These are phyloP conservation scores for Phyllachora maydis DNA, from an alignment of 2,329 filamentous ascomycete genomes.

Conservation along the genomic window DNA sequence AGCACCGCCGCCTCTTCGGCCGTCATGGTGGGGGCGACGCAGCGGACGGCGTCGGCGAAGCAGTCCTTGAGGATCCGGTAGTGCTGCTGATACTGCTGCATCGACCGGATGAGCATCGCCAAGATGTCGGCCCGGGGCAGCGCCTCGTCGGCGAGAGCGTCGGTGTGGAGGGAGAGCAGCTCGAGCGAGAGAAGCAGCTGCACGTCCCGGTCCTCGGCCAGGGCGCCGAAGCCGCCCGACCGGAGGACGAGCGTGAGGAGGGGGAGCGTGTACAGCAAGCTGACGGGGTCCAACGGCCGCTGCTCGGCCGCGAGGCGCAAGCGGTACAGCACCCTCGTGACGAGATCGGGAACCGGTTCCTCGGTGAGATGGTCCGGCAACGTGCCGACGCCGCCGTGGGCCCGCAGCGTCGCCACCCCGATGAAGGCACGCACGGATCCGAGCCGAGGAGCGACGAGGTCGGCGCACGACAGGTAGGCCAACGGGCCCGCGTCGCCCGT, in stretches of 20 bases:
- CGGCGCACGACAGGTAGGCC: conserved; percentile 62
- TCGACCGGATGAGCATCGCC: conserved; percentile 50
- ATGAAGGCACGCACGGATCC: conserved; percentile 64
- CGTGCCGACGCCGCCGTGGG: conserved; percentile 51
- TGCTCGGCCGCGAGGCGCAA: conserved; percentile 82
- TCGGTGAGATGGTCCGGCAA: conserved; percentile 52
- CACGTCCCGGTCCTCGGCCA: conserved; percentile 63
- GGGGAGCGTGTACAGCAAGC: conserved; percentile 71
- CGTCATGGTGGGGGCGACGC: conserved; percentile 63
- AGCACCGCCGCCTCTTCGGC: conserved; percentile 53
- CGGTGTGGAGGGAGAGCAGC: conserved; percentile 73
- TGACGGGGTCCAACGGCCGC: conserved; percentile 76
- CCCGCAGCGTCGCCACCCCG: conserved; percentile 68
- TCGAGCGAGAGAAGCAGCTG: conserved; percentile 81
- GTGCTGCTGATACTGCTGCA: conserved; percentile 81
- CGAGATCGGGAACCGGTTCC: conserved; percentile 65
- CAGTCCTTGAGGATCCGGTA: conserved; percentile 93
- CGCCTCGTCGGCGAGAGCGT: conserved; percentile 51
- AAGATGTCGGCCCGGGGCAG: conserved; percentile 62
- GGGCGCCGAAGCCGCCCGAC: conserved; percentile 55
- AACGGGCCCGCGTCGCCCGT: conserved; percentile 61
- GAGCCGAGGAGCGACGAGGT: conserved; percentile 53
- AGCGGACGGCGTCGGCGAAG: conserved; percentile 67
- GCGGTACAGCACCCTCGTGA: conserved; percentile 79
- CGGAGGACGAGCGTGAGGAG: conserved; percentile 61